Evolutionary conservation across 2,329 filamentous ascomycete species (phyloP).

Genomic region (Colletotrichum filicis): DNA sequence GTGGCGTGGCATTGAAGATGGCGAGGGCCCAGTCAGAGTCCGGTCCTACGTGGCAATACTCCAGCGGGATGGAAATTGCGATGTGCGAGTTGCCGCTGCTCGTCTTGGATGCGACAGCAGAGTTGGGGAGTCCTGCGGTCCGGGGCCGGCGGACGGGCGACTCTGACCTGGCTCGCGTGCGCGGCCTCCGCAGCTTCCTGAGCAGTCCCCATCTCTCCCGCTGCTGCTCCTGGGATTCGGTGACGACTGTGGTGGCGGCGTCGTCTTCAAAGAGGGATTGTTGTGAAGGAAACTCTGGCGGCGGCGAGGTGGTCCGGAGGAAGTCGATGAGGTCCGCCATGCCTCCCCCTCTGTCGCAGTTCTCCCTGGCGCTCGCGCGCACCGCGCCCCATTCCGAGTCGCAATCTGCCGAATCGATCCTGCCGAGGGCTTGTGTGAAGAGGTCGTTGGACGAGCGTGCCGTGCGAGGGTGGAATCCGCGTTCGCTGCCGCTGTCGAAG

Average conservation of each 20-base stretch:
- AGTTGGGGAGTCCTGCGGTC: slow-evolving; percentile 59
- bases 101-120: slow-evolving; percentile 64
- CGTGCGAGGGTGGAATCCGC: slow-evolving; percentile 22
- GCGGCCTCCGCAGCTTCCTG: slow-evolving; percentile 42
- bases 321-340: slow-evolving; percentile 36
- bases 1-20: slow-evolving; percentile 37
- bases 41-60: slow-evolving; percentile 56
- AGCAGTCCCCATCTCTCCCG: slow-evolving; percentile 55
- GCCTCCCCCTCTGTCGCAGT: slow-evolving; percentile 28
- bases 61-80: slow-evolving; percentile 68
- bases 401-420: slow-evolving; percentile 7
- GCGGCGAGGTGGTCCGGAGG: slow-evolving; percentile 26
- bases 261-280: slow-evolving; percentile 40
- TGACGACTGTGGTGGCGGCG: neutral
- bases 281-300: slow-evolving; percentile 19
- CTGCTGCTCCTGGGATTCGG: slow-evolving; percentile 39
- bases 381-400: slow-evolving; percentile 29
- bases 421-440: slow-evolving; percentile 23
- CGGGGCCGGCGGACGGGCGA: slow-evolving; percentile 26
- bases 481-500: slow-evolving; percentile 28
- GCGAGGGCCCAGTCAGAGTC: slow-evolving; percentile 35
- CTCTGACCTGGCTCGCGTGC: slow-evolving; percentile 40
- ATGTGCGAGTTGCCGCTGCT: slow-evolving; percentile 66
- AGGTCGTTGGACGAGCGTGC: slow-evolving; percentile 34
- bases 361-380: slow-evolving; percentile 33